Conservation (phyloP, 139 green algal genomes). For the Asterochloris erici region DNA sequence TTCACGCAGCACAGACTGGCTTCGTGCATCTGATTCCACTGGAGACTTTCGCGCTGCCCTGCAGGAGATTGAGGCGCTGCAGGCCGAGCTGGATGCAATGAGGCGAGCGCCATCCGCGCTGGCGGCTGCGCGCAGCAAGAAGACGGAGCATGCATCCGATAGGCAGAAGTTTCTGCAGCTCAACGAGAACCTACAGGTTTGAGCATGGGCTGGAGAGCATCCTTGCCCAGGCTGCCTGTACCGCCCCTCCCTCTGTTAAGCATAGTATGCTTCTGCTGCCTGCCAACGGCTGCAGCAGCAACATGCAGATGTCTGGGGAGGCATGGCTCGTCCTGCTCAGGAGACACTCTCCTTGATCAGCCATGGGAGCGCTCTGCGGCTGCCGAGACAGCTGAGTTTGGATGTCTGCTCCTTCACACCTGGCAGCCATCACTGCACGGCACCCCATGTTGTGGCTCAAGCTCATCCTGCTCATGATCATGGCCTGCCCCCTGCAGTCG, state of each 20-base stretch:
- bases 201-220: neutral
- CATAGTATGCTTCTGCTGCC: too few relatives aligned
- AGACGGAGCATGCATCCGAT: conserved; percentile 39
- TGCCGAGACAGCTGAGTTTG: too few relatives aligned
- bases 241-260: too few relatives aligned
- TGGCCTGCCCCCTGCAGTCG: conserved; percentile 11
- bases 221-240: neutral
- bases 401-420: too few relatives aligned
- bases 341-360: too few relatives aligned
- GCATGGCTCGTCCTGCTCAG: too few relatives aligned
- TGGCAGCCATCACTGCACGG: too few relatives aligned
- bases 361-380: too few relatives aligned
- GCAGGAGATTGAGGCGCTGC: conserved; percentile 47
- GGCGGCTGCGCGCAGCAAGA: conserved; percentile 39
- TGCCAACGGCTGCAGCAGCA: too few relatives aligned
- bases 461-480: too few relatives aligned
- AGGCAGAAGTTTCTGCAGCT: conserved; percentile 65
- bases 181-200: conserved; percentile 57
- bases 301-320: too few relatives aligned
- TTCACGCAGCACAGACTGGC: neutral
- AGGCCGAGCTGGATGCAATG: conserved; percentile 48
- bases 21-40: neutral
- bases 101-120: conserved; percentile 57
- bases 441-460: too few relatives aligned
- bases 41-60: neutral